Percentiles rank a stretch among this genome's conserved stretches.
phyloP scores from a whole-genome alignment of 2,329 filamentous ascomycete species.

The Trichoderma sp. region DNA sequence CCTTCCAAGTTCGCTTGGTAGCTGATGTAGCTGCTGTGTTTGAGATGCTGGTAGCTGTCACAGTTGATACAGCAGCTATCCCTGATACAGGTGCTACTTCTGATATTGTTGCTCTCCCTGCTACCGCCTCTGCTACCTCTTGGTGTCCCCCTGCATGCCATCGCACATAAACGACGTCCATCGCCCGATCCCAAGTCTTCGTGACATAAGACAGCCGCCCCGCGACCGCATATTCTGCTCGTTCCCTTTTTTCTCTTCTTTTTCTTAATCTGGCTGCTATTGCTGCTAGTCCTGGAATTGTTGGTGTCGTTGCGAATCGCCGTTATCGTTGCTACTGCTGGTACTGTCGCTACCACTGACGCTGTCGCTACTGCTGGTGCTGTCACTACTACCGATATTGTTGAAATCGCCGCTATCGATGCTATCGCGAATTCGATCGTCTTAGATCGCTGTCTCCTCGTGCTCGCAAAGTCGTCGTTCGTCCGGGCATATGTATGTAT shows the following conservation, averaged over 20 bases:
- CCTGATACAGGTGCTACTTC: no score
- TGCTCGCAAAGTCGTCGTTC: neutral
- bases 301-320: neutral
- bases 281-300: neutral
- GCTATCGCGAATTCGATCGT: neutral
- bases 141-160: conserved; percentile 28
- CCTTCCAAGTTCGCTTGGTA: conserved; percentile 33
- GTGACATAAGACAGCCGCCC: conserved; percentile 1
- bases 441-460: neutral
- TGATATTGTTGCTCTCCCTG: neutral
- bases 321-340: neutral
- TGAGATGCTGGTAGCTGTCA: no score
- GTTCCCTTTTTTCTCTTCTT: neutral
- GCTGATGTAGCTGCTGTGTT: neutral
- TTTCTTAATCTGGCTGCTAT: neutral
- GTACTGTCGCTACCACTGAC: no score
- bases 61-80: no score
- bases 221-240: conserved; percentile 27
- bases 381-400: no score
- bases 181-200: conserved; percentile 30
- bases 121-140: conserved; percentile 25
- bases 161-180: conserved; percentile 33
- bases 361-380: no score
- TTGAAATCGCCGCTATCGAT: no score
- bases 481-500: neutral